These are phyloP conservation scores for Stephanodiscus triporus DNA, from an alignment of 108 stramenopile genomes.

Conservation along the genomic window DNA sequence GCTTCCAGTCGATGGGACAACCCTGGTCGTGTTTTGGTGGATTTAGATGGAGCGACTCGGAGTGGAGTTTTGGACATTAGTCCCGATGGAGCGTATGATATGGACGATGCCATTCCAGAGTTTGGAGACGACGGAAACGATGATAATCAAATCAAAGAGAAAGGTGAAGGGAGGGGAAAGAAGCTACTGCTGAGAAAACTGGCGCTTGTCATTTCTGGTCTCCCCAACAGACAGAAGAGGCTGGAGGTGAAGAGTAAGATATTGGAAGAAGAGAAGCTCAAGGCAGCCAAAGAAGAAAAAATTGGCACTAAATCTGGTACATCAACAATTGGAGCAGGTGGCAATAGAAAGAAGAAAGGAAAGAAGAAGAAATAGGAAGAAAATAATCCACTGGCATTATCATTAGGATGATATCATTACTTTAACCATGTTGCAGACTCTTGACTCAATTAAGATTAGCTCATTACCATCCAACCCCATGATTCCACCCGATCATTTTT, in stretches of 20 bases:
- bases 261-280: constrained; percentile 24
- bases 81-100: constrained; percentile 36
- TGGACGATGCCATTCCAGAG: constrained; percentile 49
- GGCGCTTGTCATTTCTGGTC: constrained; percentile 52
- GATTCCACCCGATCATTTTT: background rate
- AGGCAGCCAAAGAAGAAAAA: constrained; percentile 14
- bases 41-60: constrained; percentile 37
- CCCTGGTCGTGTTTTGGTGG: constrained; percentile 67
- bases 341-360: constrained; percentile 41
- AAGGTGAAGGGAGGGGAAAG: constrained; percentile 32
- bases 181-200: constrained; percentile 56
- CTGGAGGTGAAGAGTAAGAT: constrained; percentile 27
- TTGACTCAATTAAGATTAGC: background rate
- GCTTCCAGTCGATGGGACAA: constrained; percentile 77
- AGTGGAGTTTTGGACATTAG: constrained; percentile 33
- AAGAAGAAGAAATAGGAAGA: constrained; percentile 46
- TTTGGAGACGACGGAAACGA: constrained; percentile 26
- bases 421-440: background rate
- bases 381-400: too few species aligned
- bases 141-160: background rate
- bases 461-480: background rate
- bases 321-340: constrained; percentile 8
- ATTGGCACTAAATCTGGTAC: constrained; percentile 9
- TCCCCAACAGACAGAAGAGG: constrained; percentile 60
- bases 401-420: too few species aligned